Percentiles rank a stretch among this genome's conserved stretches.
Conservation (phyloP, 1,284 basidiomycete genomes). For the Melanopsichium pennsylvanicum region DNA sequence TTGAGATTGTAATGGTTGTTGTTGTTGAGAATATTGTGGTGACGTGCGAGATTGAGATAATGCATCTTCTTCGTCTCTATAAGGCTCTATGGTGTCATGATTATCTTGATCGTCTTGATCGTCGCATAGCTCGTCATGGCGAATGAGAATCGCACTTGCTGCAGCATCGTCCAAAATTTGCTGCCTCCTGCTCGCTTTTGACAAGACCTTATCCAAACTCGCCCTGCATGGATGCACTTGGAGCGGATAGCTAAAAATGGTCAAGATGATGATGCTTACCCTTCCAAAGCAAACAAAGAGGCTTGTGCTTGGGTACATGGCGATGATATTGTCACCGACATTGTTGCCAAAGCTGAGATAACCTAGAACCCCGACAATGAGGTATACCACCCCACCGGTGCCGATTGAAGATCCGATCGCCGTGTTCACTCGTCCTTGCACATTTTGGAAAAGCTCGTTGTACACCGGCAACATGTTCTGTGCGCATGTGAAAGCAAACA, state of each 20-base stretch:
- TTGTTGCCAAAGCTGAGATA: conserved; percentile 94
- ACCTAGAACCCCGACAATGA: conserved; percentile 72
- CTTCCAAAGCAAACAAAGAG: conserved; percentile 91
- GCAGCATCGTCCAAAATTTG: conserved; percentile 38
- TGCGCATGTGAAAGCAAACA: conserved; percentile 74
- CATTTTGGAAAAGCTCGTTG: conserved; percentile 86
- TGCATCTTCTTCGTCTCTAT: conserved; percentile 46
- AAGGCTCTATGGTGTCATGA: conserved; percentile 17
- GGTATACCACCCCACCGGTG: conserved; percentile 64
- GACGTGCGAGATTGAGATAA: background rate
- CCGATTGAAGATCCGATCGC: conserved; percentile 87
- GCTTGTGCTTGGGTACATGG: conserved; percentile 83
- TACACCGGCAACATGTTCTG: conserved; percentile 74
- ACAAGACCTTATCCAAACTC: conserved; percentile 87
- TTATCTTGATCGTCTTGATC: conserved; percentile 1
- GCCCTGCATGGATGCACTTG: conserved; percentile 82
- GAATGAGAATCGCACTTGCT: conserved; percentile 5
- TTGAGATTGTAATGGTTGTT: background rate
- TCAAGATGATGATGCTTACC: conserved; percentile 87
- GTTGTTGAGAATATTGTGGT: background rate
- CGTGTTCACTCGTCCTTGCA: conserved; percentile 83
- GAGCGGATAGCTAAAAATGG: conserved; percentile 71
- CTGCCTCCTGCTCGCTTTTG: conserved; percentile 27
- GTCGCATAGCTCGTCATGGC: background rate
- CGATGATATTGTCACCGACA: conserved; percentile 63